These are phyloP conservation scores for Aspergillus baeticus DNA, from an alignment of 495 filamentous ascomycete species.

Conservation along the genomic window DNA sequence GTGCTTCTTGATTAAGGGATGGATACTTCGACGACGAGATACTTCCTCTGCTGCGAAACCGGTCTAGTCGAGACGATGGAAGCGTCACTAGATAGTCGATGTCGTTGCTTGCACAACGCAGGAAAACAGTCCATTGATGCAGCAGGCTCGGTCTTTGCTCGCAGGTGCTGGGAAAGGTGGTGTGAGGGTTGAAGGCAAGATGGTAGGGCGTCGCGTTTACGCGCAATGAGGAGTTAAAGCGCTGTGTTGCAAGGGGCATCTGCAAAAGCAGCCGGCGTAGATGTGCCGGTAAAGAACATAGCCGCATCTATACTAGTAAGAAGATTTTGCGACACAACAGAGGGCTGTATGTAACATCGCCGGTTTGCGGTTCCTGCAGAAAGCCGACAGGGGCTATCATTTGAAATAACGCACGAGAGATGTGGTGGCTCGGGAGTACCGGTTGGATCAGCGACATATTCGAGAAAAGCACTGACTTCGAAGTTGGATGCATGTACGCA, in stretches of 20 bases:
- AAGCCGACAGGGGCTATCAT: slow-evolving; percentile 38
- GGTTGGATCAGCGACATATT: slow-evolving; percentile 37
- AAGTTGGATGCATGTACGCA: slow-evolving; percentile 42
- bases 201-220: slow-evolving; percentile 24
- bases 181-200: slow-evolving; percentile 7
- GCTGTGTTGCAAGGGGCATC: slow-evolving; percentile 34
- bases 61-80: slow-evolving; percentile 23
- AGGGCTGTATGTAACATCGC: slow-evolving; percentile 34
- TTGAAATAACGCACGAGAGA: slow-evolving; percentile 31
- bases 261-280: slow-evolving; percentile 33
- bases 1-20: background rate
- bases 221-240: slow-evolving; percentile 5
- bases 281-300: slow-evolving; percentile 36
- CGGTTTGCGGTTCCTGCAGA: slow-evolving; percentile 33
- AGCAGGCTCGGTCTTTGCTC: slow-evolving; percentile 26
- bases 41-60: slow-evolving; percentile 18
- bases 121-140: slow-evolving; percentile 34
- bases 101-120: slow-evolving; percentile 18
- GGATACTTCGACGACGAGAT: slow-evolving; percentile 31
- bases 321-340: slow-evolving; percentile 36
- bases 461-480: slow-evolving; percentile 27
- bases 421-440: slow-evolving; percentile 31
- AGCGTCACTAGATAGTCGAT: slow-evolving; percentile 22
- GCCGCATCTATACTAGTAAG: slow-evolving; percentile 34
- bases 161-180: slow-evolving; percentile 14